A percentile compares a stretch with the other conserved stretches of the same genome.
Conservation (phyloP, 2,329 filamentous ascomycete species). For the Thermomyces lanuginosus region DNA sequence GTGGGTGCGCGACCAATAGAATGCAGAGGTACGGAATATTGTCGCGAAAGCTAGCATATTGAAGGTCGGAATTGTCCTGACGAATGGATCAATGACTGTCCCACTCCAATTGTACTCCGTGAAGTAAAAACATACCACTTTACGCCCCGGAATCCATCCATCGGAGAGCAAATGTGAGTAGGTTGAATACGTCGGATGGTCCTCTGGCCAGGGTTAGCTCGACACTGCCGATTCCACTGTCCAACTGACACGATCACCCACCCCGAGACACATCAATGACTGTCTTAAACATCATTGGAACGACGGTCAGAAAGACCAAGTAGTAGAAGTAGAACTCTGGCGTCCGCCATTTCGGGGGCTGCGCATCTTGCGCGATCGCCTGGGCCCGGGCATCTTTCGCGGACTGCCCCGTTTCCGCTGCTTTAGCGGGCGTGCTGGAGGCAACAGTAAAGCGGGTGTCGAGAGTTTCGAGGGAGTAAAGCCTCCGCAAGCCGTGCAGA, state of each 20-base stretch:
- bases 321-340: slow-evolving; percentile 76
- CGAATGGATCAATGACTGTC: background rate
- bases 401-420: slow-evolving; percentile 19
- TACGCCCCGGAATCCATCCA: slow-evolving; percentile 85
- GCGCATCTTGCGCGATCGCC: slow-evolving; percentile 31
- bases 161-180: slow-evolving; percentile 54
- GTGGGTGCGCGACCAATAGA: slow-evolving; percentile 61
- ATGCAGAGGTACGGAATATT: slow-evolving; percentile 69
- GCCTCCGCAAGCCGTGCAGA: slow-evolving; percentile 33
- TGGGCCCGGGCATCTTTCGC: slow-evolving; percentile 20
- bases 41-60: slow-evolving; percentile 69
- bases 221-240: background rate
- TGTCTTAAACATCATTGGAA: slow-evolving; percentile 86
- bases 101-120: background rate
- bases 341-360: slow-evolving; percentile 65
- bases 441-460: slow-evolving; percentile 58
- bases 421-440: slow-evolving; percentile 49
- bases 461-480: slow-evolving; percentile 51
- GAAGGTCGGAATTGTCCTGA: slow-evolving; percentile 74
- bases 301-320: slow-evolving; percentile 44
- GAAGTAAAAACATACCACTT: slow-evolving; percentile 47
- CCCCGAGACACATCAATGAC: slow-evolving; percentile 71
- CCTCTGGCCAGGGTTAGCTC: slow-evolving; percentile 36
- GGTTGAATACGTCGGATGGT: slow-evolving; percentile 63
- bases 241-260: slow-evolving; percentile 25